Conservation (phyloP, 2,329 filamentous ascomycete genomes). For the Aureobasidium leucospermi region DNA sequence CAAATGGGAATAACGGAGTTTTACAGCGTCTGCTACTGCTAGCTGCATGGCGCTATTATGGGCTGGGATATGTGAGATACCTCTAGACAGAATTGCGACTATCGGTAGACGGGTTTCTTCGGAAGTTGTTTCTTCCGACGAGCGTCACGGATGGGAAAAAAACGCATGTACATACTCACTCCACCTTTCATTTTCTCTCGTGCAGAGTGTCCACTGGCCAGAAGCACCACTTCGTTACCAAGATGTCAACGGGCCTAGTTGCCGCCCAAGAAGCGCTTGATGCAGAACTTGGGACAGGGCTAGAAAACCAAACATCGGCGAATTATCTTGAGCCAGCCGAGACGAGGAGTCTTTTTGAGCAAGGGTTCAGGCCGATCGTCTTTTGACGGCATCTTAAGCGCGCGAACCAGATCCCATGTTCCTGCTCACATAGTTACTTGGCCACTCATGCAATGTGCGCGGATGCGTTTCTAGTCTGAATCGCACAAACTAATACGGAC, state of each 20-base stretch:
- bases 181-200: neutral
- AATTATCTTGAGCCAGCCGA: neutral
- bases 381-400: neutral
- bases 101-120: neutral
- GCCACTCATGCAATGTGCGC: neutral
- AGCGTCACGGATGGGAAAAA: neutral
- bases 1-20: neutral
- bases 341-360: neutral
- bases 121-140: neutral
- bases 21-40: neutral
- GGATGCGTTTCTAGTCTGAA: neutral
- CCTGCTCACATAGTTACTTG: neutral
- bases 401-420: neutral
- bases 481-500: neutral
- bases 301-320: neutral
- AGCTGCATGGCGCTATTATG: neutral
- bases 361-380: neutral
- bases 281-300: too few species aligned
- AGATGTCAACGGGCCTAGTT: neutral
- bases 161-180: neutral
- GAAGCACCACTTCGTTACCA: neutral
- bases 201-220: too few species aligned
- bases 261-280: neutral
- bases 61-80: neutral
- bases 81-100: neutral